phyloP scores from a whole-genome alignment of 768 basidiomycete genomes.

The Auriculariales sp. region DNA sequence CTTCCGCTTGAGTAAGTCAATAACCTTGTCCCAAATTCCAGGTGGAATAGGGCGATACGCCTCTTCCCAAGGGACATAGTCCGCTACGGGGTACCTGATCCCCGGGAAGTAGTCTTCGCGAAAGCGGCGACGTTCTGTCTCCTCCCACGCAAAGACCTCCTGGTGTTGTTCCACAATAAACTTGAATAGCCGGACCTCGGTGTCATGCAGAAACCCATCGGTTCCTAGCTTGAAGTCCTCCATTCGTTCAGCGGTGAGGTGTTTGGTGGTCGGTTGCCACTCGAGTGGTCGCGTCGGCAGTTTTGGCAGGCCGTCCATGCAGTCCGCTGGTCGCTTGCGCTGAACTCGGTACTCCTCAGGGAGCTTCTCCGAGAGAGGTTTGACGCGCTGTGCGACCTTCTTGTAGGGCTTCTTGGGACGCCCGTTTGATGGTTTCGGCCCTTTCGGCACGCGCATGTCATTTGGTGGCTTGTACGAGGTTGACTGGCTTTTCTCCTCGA shows the following conservation, averaged over 20 bases:
- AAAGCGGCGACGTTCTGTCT: not conserved
- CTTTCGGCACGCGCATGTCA: not conserved
- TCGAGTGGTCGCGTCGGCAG: conserved; percentile 6
- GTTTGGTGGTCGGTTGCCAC: conserved; percentile 1
- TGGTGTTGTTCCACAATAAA: not conserved
- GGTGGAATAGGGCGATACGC: conserved; percentile 18
- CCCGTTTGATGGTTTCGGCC: not conserved
- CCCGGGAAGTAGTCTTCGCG: conserved; percentile 15
- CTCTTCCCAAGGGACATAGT: conserved; percentile 23
- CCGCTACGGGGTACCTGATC: conserved; percentile 20
- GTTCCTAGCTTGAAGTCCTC: conserved; percentile 7
- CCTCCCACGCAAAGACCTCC: conserved; percentile 5
- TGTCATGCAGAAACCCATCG: conserved; percentile 17
- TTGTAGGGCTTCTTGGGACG: conserved; percentile 13
- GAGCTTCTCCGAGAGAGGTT: conserved; percentile 12
- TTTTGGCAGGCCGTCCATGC: conserved; percentile 11
- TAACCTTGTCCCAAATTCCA: conserved; percentile 16
- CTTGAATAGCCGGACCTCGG: conserved; percentile 13
- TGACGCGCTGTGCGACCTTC: conserved; percentile 15
- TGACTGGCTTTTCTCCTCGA: too few species aligned
- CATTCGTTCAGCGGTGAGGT: conserved; percentile 10
- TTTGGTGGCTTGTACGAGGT: too few species aligned
- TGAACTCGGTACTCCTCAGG: conserved; percentile 15
- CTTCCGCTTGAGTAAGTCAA: conserved; percentile 20
- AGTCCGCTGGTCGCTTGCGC: conserved; percentile 16